A percentile compares a stretch with the other conserved stretches of the same genome.
Evolutionary conservation across 176 grass and related monocot species (phyloP).

Genomic region (Saccharum spontaneum): DNA sequence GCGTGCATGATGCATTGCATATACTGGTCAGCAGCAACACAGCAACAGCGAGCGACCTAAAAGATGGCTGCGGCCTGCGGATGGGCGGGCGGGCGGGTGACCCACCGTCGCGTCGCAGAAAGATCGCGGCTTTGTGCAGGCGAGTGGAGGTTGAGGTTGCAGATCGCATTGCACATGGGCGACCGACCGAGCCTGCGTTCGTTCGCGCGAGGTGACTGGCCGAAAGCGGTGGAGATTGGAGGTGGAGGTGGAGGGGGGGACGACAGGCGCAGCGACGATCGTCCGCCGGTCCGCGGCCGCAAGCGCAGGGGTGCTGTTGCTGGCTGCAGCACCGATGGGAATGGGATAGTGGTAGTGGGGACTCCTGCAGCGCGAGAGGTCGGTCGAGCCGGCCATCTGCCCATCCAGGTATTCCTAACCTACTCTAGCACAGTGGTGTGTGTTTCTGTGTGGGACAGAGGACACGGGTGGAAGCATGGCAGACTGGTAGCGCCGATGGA

Average conservation of each 20-base stretch:
- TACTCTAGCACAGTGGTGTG: background rate
- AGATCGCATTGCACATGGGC: conserved; percentile 9
- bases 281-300: background rate
- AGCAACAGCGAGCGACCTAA: background rate
- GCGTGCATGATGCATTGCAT: background rate
- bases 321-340: background rate
- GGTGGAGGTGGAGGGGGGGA: background rate
- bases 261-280: background rate
- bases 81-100: no score
- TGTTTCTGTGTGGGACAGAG: no score
- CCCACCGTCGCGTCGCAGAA: background rate
- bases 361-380: background rate
- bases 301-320: background rate
- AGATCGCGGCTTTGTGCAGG: background rate
- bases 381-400: background rate
- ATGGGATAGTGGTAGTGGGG: background rate
- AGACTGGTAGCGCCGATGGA: no score
- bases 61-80: background rate
- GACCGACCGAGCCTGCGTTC: background rate
- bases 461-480: no score
- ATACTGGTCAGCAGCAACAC: background rate
- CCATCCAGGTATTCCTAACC: background rate
- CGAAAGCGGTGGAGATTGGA: background rate
- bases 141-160: background rate
- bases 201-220: background rate